Conservation (phyloP, 805 yeast species). For the Zygosaccharomyces gambellarensis region DNA sequence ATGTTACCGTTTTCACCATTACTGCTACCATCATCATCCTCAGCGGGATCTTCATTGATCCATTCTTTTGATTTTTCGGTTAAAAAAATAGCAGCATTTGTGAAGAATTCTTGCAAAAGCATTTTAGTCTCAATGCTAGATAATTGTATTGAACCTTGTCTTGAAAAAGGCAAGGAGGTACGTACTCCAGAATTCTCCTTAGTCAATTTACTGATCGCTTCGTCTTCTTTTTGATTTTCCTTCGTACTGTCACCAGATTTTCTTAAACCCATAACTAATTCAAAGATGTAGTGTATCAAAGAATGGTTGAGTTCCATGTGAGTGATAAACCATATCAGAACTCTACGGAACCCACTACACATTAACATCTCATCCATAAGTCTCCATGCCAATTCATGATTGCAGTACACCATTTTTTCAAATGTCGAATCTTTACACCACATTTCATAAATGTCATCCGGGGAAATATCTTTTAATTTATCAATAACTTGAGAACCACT, state of each 20-base stretch:
- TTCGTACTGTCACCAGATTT: slow-evolving; percentile 6
- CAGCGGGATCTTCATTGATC: slow-evolving; percentile 19
- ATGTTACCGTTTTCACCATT: slow-evolving; percentile 23
- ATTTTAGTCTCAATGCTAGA: slow-evolving; percentile 59
- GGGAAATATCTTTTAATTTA: slow-evolving; percentile 32
- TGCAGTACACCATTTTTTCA: slow-evolving; percentile 47
- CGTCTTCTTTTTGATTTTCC: slow-evolving; percentile 6
- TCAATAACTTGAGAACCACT: slow-evolving; percentile 17
- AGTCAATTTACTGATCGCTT: slow-evolving; percentile 12
- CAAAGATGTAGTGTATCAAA: slow-evolving; percentile 59
- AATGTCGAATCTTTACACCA: slow-evolving; percentile 44
- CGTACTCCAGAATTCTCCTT: slow-evolving; percentile 4
- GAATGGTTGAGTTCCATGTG: slow-evolving; percentile 53
- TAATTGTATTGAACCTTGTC: slow-evolving; percentile 51
- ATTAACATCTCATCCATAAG: slow-evolving; percentile 67
- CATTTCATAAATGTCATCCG: slow-evolving; percentile 48
- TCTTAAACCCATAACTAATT: slow-evolving; percentile 51
- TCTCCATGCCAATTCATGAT: slow-evolving; percentile 49
- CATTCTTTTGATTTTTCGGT: slow-evolving; percentile 35
- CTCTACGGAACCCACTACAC: slow-evolving; percentile 60
- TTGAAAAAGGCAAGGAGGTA: slow-evolving; percentile 39
- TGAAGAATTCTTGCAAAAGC: slow-evolving; percentile 65
- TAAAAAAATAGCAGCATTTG: slow-evolving; percentile 46
- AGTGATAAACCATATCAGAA: slow-evolving; percentile 62
- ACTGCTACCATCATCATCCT: slow-evolving; percentile 12